Conservation (phyloP, 805 yeast species). For the Ogataea siamensis region DNA sequence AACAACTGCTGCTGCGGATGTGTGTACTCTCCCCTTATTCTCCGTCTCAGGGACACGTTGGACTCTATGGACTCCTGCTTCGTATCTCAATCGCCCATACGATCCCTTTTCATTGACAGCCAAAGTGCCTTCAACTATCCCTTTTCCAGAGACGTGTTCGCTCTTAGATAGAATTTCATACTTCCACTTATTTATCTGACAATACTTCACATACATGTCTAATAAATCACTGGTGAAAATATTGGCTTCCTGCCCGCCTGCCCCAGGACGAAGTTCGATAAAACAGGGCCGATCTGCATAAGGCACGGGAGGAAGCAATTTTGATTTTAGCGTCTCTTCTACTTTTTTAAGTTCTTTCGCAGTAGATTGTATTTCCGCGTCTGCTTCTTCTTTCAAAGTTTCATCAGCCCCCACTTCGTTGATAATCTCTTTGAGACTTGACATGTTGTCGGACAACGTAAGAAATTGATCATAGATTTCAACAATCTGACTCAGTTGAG, state of each 20-base stretch:
- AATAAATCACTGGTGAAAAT: slow-evolving; percentile 79
- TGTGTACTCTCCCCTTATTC: slow-evolving; percentile 89
- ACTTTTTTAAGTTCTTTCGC: slow-evolving; percentile 44
- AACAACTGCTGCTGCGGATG: slow-evolving; percentile 94
- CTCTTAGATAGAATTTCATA: slow-evolving; percentile 55
- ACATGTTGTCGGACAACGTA: slow-evolving; percentile 30
- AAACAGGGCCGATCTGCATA: slow-evolving; percentile 76
- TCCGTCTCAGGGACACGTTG: slow-evolving; percentile 94
- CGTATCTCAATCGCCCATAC: slow-evolving; percentile 69
- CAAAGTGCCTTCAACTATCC: slow-evolving; percentile 74
- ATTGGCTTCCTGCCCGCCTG: slow-evolving; percentile 93
- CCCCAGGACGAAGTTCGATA: slow-evolving; percentile 88
- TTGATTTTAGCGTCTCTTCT: slow-evolving; percentile 47
- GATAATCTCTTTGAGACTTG: slow-evolving; percentile 36
- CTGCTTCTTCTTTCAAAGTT: slow-evolving; percentile 57
- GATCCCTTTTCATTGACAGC: slow-evolving; percentile 74
- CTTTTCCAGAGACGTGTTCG: slow-evolving; percentile 58
- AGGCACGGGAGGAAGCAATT: slow-evolving; percentile 72
- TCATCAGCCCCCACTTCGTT: slow-evolving; percentile 40
- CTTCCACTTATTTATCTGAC: slow-evolving; percentile 66
- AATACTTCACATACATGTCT: slow-evolving; percentile 76
- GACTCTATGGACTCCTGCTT: slow-evolving; percentile 95
- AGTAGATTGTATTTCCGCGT: slow-evolving; percentile 48
- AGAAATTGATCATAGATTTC: slow-evolving; percentile 41
- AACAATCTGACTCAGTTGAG: slow-evolving; percentile 44